phyloP scores from a whole-genome alignment of 139 green algal genomes.

The Deuterostichococcus epilithicus region DNA sequence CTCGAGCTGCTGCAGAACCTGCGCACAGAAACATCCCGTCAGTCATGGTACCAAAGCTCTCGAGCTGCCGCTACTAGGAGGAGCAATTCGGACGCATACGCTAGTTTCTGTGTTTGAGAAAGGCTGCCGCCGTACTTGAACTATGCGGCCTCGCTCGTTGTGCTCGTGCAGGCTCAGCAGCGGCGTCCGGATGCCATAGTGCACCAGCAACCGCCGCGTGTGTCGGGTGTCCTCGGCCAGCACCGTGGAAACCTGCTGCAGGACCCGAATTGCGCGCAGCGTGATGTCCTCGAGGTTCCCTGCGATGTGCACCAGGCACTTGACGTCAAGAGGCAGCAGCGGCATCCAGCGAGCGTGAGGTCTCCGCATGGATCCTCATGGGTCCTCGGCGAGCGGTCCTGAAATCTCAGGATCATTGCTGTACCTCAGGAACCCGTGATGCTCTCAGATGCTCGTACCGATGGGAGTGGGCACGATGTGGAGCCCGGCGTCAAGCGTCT shows the following conservation, averaged over 20 bases:
- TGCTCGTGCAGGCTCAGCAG: constrained; percentile 70
- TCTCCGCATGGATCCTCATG: no score
- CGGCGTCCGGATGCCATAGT: constrained; percentile 45
- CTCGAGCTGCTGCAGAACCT: constrained; percentile 55
- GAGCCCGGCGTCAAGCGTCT: constrained; percentile 33
- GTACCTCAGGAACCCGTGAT: no score
- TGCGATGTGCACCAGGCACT: no score
- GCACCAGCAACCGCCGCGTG: constrained; percentile 65
- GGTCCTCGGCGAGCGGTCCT: no score
- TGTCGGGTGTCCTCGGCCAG: constrained; percentile 89
- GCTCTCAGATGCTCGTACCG: constrained; percentile 35
- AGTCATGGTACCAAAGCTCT: no score
- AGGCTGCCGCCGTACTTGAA: constrained; percentile 7
- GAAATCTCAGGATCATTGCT: no score
- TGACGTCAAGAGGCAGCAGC: neutral
- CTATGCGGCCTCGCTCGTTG: constrained; percentile 68
- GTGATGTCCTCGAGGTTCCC: constrained; percentile 86
- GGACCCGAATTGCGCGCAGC: constrained; percentile 59
- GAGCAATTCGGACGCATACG: no score
- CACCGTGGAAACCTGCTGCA: constrained; percentile 54
- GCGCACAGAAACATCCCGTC: neutral
- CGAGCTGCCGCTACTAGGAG: no score
- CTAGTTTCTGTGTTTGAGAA: neutral
- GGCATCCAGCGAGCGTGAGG: no score
- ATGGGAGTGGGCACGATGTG: constrained; percentile 85